phyloP scores from a whole-genome alignment of 2,329 filamentous ascomycete genomes.

The Colletotrichum aenigma region DNA sequence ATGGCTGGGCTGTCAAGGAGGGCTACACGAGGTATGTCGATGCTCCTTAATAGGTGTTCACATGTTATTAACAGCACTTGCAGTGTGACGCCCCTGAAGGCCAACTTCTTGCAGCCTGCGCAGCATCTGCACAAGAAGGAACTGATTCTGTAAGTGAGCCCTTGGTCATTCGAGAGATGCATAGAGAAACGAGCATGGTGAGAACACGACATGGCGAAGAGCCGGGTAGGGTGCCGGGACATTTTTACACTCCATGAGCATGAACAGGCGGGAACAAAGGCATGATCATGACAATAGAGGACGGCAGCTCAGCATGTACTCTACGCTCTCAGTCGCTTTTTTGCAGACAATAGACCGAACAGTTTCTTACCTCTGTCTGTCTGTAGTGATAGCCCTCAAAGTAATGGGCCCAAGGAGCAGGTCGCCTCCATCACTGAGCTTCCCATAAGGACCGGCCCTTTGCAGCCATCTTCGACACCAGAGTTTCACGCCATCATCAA shows the following conservation, averaged over 20 bases:
- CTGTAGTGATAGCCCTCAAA: conserved; percentile 3
- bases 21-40: conserved; percentile 77
- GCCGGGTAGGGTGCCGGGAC: conserved; percentile 10
- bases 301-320: conserved; percentile 15
- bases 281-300: conserved; percentile 2
- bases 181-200: background rate
- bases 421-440: background rate
- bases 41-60: background rate
- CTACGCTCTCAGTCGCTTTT: conserved; percentile 4
- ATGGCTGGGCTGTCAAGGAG: conserved; percentile 91
- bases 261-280: background rate
- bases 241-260: background rate
- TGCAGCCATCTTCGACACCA: conserved; percentile 24
- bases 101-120: conserved; percentile 85
- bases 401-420: background rate
- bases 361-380: conserved; percentile 6
- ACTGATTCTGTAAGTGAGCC: conserved; percentile 79
- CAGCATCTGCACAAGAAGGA: conserved; percentile 69
- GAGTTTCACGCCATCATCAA: conserved; percentile 71
- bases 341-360: conserved; percentile 1
- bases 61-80: conserved; percentile 16
- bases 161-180: conserved; percentile 23
- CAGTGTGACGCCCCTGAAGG: conserved; percentile 88
- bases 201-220: conserved; percentile 7
- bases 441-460: background rate